Evolutionary conservation across 345 rosid species (phyloP), one percentile per base, ranked within the genome.

Genomic region (Luvunga scandens): DNA sequence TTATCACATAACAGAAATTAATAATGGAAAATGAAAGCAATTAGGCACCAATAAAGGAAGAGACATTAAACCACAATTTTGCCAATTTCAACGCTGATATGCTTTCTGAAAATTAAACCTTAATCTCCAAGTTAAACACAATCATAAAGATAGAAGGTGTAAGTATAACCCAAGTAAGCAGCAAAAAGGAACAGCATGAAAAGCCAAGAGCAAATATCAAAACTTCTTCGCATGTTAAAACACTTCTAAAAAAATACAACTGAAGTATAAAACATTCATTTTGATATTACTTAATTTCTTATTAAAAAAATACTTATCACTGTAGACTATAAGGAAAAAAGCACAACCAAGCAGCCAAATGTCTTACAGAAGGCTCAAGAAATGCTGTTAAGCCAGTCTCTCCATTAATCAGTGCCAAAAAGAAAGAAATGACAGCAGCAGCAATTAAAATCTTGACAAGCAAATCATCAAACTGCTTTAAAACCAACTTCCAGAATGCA

Each of bases 401-500:
- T 75, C 99, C 99, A 79, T 96, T 88, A 70, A 93, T 83, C 91
- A 94, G 83, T 81, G 98, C 97, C 94, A 96, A 87, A 77, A 89
- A 66, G 61, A 96, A 91, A 73, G 98, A 94, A 74, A 94, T 90
- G 77, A 89, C 56, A 9, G 99, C 99, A 69, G 98, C 98, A 83
- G 91, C 97, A 64, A 96, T 94, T 86, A 96, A 87, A 84, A 96
- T 96, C 91, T 94, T 94, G 75, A 96, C 99, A 79, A 96, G 98
- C 86, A 96, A 90, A 86, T 96, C 99, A 90, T 94, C 95, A 61
- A 96, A 94, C 82, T 96, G 99, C 85, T 94, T 96, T 85, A 96
- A 84, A 82, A 96, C 97, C 86, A 96, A 83, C 85, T 90, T 96
- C 99, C 99, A 96, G 84, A 96, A 94, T 59, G 98, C 89, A 84